These are phyloP conservation scores for Scytalidium lignicola DNA, from an alignment of 2,329 filamentous ascomycete species.

Conservation along the genomic window DNA sequence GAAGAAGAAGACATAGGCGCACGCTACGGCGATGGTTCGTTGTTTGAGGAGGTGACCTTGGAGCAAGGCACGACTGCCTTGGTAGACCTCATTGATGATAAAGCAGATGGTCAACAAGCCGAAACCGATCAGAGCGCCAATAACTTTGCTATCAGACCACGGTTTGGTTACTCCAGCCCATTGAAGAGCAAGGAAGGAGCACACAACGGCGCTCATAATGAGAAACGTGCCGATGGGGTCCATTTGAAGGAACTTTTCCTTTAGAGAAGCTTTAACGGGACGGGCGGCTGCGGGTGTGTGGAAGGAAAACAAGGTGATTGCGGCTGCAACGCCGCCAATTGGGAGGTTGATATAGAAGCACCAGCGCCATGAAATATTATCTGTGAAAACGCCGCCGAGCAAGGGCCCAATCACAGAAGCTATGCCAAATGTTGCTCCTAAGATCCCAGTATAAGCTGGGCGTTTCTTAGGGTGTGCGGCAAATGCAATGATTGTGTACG, in stretches of 20 bases:
- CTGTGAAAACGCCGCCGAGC: too few relatives aligned
- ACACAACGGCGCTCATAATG: conserved; percentile 36
- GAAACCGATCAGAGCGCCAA: conserved; percentile 33
- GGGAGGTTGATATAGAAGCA: conserved; percentile 31
- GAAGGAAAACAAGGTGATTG: conserved; percentile 37
- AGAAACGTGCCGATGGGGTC: conserved; percentile 37
- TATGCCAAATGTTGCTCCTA: too few relatives aligned
- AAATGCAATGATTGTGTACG: conserved; percentile 35
- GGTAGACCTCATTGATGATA: conserved; percentile 28
- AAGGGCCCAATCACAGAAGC: too few relatives aligned
- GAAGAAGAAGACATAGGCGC: conserved; percentile 33
- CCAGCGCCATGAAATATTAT: too few relatives aligned
- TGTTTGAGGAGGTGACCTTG: conserved; percentile 34
- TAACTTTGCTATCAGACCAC: conserved; percentile 33
- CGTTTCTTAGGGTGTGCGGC: conserved; percentile 13
- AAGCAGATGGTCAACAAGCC: conserved; percentile 23
- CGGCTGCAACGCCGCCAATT: conserved; percentile 28
- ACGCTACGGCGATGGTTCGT: conserved; percentile 34
- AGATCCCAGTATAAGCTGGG: too few relatives aligned
- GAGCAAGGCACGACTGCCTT: conserved; percentile 42
- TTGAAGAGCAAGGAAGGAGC: conserved; percentile 37
- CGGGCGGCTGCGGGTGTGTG: conserved; percentile 30
- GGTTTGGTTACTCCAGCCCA: conserved; percentile 35
- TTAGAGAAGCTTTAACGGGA: conserved; percentile 27
- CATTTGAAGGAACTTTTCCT: conserved; percentile 38